phyloP scores from a whole-genome alignment of 176 grass and related monocot genomes.

The Saccharum officinarum region DNA sequence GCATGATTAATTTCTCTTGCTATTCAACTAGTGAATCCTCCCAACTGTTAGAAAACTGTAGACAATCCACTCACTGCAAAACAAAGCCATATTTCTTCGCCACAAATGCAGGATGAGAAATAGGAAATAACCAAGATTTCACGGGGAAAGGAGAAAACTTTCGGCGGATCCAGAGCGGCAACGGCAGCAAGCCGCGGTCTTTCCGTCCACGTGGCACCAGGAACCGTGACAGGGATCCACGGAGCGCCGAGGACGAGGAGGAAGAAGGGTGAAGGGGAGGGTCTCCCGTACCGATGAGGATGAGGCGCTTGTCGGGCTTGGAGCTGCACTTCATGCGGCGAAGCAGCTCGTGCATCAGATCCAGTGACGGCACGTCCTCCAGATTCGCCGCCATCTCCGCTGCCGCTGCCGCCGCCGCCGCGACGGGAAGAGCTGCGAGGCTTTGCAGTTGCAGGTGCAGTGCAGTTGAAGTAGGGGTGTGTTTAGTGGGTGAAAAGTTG shows the following conservation, averaged over 20 bases:
- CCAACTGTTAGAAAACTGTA: neutral
- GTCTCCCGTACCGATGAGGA: slow-evolving; percentile 63
- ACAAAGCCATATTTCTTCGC: no score
- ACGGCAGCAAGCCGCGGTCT: neutral
- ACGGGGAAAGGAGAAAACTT: neutral
- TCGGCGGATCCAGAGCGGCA: slow-evolving; percentile 8
- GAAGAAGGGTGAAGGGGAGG: neutral
- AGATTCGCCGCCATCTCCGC: slow-evolving; percentile 58
- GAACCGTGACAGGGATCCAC: neutral
- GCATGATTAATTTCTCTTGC: neutral
- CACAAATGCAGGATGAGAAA: neutral
- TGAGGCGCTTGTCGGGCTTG: slow-evolving; percentile 96
- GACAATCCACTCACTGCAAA: neutral
- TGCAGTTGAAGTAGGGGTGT: no score
- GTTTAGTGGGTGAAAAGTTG: no score
- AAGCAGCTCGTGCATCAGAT: slow-evolving; percentile 97
- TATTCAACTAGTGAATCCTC: no score
- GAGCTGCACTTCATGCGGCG: slow-evolving; percentile 87
- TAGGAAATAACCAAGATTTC: neutral
- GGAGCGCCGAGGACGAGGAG: neutral
- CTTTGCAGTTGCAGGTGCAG: neutral
- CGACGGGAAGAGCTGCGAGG: neutral
- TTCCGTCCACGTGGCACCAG: neutral
- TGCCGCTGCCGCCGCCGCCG: slow-evolving; percentile 2
- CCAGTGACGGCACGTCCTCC: slow-evolving; percentile 85